Conservation (phyloP, 345 rosid species). For the Euphorbia tirucalli region DNA sequence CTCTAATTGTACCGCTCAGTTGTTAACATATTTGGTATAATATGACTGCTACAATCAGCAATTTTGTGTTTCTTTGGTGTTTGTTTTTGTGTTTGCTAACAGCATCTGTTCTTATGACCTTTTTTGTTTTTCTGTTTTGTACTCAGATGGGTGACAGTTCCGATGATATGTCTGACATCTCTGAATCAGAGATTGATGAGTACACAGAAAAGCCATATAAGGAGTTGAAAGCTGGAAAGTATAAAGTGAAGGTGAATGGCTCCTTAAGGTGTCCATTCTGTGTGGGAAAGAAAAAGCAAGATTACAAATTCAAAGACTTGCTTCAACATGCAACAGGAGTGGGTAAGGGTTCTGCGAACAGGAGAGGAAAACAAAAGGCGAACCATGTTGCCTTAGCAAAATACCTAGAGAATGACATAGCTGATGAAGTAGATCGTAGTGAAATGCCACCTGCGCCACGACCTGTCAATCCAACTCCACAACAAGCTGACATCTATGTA, state of each 20-base stretch:
- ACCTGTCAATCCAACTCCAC: slow-evolving; percentile 26
- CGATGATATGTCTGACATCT: slow-evolving; percentile 74
- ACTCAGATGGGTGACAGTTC: slow-evolving; percentile 57
- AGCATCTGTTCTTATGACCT: background rate
- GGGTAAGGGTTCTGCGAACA: slow-evolving; percentile 67
- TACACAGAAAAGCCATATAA: slow-evolving; percentile 59
- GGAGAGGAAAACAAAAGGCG: slow-evolving; percentile 74
- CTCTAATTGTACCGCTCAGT: no score
- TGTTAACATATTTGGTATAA: no score
- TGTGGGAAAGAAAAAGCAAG: slow-evolving; percentile 82
- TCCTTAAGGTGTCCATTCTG: slow-evolving; percentile 79
- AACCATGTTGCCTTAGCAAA: slow-evolving; percentile 71
- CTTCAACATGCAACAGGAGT: slow-evolving; percentile 89
- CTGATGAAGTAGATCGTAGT: slow-evolving; percentile 40
- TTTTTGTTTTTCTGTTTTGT: background rate
- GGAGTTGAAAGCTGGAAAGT: slow-evolving; percentile 40
- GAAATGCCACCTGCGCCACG: slow-evolving; percentile 25
- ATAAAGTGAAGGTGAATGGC: slow-evolving; percentile 62
- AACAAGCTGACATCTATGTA: slow-evolving; percentile 47
- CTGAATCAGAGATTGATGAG: slow-evolving; percentile 73
- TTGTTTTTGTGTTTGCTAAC: background rate
- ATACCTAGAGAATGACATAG: slow-evolving; percentile 61
- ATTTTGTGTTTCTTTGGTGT: background rate
- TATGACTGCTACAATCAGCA: no score
- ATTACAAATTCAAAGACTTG: slow-evolving; percentile 71